phyloP scores from a whole-genome alignment of 345 rosid species.

The Citrus reticulata region DNA sequence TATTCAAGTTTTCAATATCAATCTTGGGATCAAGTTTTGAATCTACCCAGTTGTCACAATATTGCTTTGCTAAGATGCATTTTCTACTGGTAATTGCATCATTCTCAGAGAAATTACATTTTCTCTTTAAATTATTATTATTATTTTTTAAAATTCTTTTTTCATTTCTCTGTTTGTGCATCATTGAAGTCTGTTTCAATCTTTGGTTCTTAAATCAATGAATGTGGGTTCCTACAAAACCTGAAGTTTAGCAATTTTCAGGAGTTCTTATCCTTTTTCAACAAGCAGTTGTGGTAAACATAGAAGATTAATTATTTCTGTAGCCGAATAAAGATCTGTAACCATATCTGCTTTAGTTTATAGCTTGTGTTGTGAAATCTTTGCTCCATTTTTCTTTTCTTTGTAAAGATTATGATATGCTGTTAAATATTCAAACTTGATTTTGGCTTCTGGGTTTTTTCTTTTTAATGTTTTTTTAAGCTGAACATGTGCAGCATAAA shows the following conservation, averaged over 20 bases:
- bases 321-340: neutral
- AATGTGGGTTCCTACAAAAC: constrained; percentile 6
- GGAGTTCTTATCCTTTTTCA: neutral
- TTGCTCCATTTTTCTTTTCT: neutral
- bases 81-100: neutral
- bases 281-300: neutral
- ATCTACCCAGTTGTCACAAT: neutral
- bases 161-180: neutral
- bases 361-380: neutral
- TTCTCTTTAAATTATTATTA: neutral
- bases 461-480: neutral
- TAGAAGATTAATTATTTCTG: neutral
- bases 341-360: neutral
- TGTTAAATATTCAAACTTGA: neutral
- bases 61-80: neutral
- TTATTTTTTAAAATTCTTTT: neutral
- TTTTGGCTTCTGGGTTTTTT: neutral
- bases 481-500: neutral
- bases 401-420: neutral
- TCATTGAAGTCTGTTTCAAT: neutral
- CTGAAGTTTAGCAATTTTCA: neutral
- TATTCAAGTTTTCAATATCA: neutral
- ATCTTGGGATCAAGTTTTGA: constrained; percentile 3
- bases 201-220: neutral
- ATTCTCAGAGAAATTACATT: neutral